Conservation (phyloP, 805 yeast genomes). For the Kluyveromyces wickerhamii region DNA sequence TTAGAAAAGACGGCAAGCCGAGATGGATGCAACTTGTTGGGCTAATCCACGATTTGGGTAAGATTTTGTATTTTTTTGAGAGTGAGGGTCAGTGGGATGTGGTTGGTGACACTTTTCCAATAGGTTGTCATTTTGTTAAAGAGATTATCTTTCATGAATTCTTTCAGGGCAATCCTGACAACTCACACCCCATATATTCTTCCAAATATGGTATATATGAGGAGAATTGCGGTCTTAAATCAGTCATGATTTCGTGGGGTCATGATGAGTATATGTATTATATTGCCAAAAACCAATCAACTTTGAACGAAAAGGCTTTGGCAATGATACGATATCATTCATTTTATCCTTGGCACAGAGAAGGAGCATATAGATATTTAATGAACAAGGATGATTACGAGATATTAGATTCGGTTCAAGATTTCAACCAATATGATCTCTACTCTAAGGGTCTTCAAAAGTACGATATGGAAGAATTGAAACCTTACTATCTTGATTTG, state of each 20-base stretch:
- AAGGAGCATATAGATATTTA: conserved; percentile 53
- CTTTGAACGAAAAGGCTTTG: conserved; percentile 54
- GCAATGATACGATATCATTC: conserved; percentile 74
- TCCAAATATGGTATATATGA: conserved; percentile 61
- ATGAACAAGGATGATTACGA: conserved; percentile 57
- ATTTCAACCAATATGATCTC: conserved; percentile 60
- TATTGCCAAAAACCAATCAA: conserved; percentile 55
- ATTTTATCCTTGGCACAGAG: conserved; percentile 72
- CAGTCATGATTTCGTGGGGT: conserved; percentile 71
- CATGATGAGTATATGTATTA: conserved; percentile 76
- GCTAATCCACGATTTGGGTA: conserved; percentile 63
- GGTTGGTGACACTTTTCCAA: conserved; percentile 73
- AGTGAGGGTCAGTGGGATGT: conserved; percentile 77
- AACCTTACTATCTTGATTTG: conserved; percentile 51
- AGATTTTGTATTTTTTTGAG: conserved; percentile 58
- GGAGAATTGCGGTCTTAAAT: conserved; percentile 56
- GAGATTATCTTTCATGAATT: conserved; percentile 53
- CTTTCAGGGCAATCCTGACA: conserved; percentile 54
- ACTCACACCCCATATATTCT: conserved; percentile 53
- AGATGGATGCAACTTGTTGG: conserved; percentile 74
- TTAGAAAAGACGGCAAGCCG: conserved; percentile 57
- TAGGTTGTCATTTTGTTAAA: conserved; percentile 58
- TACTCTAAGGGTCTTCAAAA: conserved; percentile 53
- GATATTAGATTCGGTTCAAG: conserved; percentile 56
- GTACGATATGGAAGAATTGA: conserved; percentile 42